Base-by-base conservation (phyloP, 2,329 filamentous ascomycete genomes). In the Arthrinium puccinioides region DNA sequence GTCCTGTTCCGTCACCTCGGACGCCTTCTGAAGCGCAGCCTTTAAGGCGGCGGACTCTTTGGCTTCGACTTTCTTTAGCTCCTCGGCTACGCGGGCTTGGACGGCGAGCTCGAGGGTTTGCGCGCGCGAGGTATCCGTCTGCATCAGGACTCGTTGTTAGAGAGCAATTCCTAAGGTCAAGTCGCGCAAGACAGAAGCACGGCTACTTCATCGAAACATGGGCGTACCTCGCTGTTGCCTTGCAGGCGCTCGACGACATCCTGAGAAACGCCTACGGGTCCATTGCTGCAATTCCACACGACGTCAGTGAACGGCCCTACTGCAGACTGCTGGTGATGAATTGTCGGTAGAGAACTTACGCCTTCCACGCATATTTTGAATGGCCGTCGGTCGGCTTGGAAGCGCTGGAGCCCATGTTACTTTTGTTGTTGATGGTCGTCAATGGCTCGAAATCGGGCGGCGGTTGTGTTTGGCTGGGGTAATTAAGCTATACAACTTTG, bases 41-140 rank as follows among this genome's bases (percentile, higher is more conserved):
- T 73, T 70, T 46, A 95, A 80, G 41, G 80, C 77, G 34, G 79
- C 72, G 46, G 76, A 65, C 59, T 90, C 83, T 51, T 81, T 69
- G 46, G 78, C 72, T 58, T 82, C 81, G 46, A 95, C 78, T 51
- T 81, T 82, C 62, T 83, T 79, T 48, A 97, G 86, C 66, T 96
- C 89, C 53, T 79, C 73, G 53, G 83, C 79, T 43, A 96, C 87
- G 62, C 90, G 89, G 57, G 78, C 69, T 69, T 96, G 89, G 61
- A 95, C 82, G 53, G 90, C 83, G 46, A 92, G 79, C 67, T 97
- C 90, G 61, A 87, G 69, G 55, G 82, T 72, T 65, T 86, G 86
- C 53, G 83, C 75, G 58, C 90, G 88, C 47, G 87, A 89, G 42
- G 82, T 79, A 67, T 97, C 89, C 64, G 84, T 90, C 90, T 97